A percentile compares a stretch with the other conserved stretches of the same genome.
These are phyloP conservation scores for Hibiscus tridactylites DNA, from an alignment of 345 rosid genomes.

Conservation along the genomic window DNA sequence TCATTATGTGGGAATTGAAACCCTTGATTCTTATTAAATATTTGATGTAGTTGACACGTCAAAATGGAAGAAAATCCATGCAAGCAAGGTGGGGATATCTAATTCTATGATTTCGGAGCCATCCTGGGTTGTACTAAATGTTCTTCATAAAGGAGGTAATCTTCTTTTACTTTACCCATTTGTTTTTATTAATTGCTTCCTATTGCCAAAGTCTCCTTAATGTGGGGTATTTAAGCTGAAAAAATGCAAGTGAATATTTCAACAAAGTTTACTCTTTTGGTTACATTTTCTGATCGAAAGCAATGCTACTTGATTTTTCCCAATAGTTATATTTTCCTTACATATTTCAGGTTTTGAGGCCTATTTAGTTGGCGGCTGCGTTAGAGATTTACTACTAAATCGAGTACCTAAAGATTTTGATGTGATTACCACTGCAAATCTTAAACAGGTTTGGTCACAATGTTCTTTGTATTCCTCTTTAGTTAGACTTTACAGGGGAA, in stretches of 20 bases:
- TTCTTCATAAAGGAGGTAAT: slow-evolving; percentile 45
- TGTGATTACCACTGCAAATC: slow-evolving; percentile 82
- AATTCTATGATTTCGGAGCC: slow-evolving; percentile 39
- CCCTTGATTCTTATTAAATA: background rate
- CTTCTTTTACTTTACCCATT: background rate
- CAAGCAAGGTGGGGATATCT: slow-evolving; percentile 36
- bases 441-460: slow-evolving; percentile 44
- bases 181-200: background rate
- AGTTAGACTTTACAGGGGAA: background rate
- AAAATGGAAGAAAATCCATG: slow-evolving; percentile 53
- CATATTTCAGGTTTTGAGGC: slow-evolving; percentile 56
- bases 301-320: background rate
- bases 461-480: background rate
- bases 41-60: slow-evolving; percentile 35
- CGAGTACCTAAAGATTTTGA: slow-evolving; percentile 88
- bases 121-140: slow-evolving; percentile 48
- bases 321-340: background rate
- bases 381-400: slow-evolving; percentile 73
- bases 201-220: background rate
- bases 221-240: background rate
- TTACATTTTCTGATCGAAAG: background rate
- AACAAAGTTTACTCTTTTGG: background rate
- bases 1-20: background rate
- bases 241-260: background rate
- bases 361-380: slow-evolving; percentile 94